phyloP scores from a whole-genome alignment of 2,329 filamentous ascomycete species.

The Didymellaceae sp. region DNA sequence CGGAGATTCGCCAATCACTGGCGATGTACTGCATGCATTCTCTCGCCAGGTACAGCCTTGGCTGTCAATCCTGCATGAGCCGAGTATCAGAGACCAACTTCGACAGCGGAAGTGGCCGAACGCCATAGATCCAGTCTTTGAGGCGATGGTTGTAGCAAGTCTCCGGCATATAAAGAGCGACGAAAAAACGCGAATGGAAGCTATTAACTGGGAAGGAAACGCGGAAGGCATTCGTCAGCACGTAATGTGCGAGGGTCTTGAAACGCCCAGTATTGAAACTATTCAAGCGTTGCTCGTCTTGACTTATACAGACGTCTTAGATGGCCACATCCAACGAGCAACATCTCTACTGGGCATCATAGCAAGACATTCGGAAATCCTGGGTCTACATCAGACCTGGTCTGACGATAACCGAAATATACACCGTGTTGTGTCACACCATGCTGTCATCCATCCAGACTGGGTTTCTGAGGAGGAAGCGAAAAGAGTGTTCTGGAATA shows the following conservation, averaged over 20 bases:
- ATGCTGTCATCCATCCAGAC: background rate
- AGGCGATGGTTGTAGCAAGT: background rate
- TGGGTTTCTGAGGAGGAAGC: background rate
- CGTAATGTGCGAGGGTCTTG: background rate
- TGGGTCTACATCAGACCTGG: background rate
- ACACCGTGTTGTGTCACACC: background rate
- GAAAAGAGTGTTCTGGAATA: background rate
- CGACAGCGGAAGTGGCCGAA: background rate
- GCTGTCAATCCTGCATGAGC: background rate
- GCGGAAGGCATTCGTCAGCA: background rate
- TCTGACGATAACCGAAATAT: background rate
- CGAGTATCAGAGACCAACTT: background rate
- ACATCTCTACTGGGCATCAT: background rate
- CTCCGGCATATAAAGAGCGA: background rate
- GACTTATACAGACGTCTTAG: background rate
- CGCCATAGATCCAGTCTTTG: background rate
- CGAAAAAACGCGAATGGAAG: too few relatives aligned
- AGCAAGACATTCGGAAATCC: background rate
- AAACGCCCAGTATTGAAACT: background rate
- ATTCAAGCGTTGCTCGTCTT: background rate
- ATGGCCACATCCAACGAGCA: background rate
- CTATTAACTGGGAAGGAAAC: too few relatives aligned
- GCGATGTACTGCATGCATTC: background rate
- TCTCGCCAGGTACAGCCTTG: background rate
- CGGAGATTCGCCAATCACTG: too few relatives aligned